These are phyloP conservation scores for Alternaria angustiovoidea DNA, from an alignment of 2,329 filamentous ascomycete genomes.

Conservation along the genomic window DNA sequence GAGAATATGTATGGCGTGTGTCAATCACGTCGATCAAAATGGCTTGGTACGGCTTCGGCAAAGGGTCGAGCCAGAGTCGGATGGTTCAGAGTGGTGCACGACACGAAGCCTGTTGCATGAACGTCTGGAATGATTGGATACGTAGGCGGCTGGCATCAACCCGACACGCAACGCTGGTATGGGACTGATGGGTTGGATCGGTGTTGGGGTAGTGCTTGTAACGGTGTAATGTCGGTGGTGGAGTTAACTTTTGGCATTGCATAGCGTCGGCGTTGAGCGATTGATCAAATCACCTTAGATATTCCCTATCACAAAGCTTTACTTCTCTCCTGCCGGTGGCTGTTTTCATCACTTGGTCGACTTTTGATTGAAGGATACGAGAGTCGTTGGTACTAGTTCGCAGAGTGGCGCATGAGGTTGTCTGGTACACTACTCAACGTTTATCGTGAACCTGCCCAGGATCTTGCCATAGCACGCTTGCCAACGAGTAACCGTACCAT, in stretches of 20 bases:
- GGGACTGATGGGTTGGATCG: slow-evolving; percentile 9
- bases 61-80: slow-evolving; percentile 28
- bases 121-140: slow-evolving; percentile 38
- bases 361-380: neutral
- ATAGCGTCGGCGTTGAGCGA: slow-evolving; percentile 45
- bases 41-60: slow-evolving; percentile 29
- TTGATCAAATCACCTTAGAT: slow-evolving; percentile 4
- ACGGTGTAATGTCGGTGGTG: slow-evolving; percentile 10
- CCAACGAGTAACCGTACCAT: slow-evolving; percentile 1
- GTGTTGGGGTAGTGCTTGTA: slow-evolving; percentile 13
- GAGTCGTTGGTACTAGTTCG: neutral
- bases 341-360: neutral
- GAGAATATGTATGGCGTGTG: slow-evolving; percentile 15
- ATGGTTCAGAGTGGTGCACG: slow-evolving; percentile 23
- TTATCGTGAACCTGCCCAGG: neutral
- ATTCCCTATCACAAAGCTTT: slow-evolving; percentile 7
- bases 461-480: neutral
- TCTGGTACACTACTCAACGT: slow-evolving; percentile 2
- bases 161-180: slow-evolving; percentile 16
- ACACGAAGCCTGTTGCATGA: slow-evolving; percentile 43
- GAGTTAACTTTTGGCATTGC: slow-evolving; percentile 25
- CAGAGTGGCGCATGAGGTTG: neutral
- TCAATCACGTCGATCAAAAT: slow-evolving; percentile 10
- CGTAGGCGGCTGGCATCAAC: slow-evolving; percentile 22
- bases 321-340: neutral